Conservation (phyloP, 1,139 yeast genomes). For the Pichia sp. region DNA sequence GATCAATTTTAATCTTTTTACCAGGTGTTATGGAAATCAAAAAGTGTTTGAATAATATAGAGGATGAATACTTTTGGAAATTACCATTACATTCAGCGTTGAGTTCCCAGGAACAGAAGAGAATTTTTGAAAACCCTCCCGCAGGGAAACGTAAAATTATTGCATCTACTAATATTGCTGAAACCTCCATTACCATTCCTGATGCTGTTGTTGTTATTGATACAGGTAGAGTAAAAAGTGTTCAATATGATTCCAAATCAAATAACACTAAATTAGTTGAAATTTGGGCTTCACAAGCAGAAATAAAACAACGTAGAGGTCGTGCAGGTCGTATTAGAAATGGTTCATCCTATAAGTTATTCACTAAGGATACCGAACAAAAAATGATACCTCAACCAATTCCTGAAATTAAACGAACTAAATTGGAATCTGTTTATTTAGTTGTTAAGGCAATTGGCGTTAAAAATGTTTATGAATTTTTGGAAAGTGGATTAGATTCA, state of each 20-base stretch:
- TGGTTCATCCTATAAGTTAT: conserved; percentile 79
- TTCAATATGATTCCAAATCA: conserved; percentile 59
- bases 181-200: conserved; percentile 66
- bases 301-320: conserved; percentile 89
- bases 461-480: conserved; percentile 58
- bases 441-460: conserved; percentile 89
- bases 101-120: conserved; percentile 73
- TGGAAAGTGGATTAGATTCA: conserved; percentile 74
- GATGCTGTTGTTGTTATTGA: conserved; percentile 93
- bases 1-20: conserved; percentile 77
- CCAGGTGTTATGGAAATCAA: conserved; percentile 91
- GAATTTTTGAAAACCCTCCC: conserved; percentile 56
- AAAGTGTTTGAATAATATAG: conserved; percentile 40
- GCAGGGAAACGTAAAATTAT: conserved; percentile 63
- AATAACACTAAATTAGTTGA: conserved; percentile 72
- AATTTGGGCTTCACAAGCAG: conserved; percentile 86
- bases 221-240: conserved; percentile 76
- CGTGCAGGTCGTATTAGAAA: conserved; percentile 94
- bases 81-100: conserved; percentile 87
- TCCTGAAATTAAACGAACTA: conserved; percentile 83
- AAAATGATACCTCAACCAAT: conserved; percentile 67
- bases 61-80: conserved; percentile 31
- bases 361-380: conserved; percentile 54
- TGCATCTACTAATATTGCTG: conserved; percentile 80
- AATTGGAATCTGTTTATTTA: conserved; percentile 75